A percentile compares a stretch with the other conserved stretches of the same genome.
Conservation (phyloP, 352 stramenopile genomes). For the Globisporangium takayamanum region DNA sequence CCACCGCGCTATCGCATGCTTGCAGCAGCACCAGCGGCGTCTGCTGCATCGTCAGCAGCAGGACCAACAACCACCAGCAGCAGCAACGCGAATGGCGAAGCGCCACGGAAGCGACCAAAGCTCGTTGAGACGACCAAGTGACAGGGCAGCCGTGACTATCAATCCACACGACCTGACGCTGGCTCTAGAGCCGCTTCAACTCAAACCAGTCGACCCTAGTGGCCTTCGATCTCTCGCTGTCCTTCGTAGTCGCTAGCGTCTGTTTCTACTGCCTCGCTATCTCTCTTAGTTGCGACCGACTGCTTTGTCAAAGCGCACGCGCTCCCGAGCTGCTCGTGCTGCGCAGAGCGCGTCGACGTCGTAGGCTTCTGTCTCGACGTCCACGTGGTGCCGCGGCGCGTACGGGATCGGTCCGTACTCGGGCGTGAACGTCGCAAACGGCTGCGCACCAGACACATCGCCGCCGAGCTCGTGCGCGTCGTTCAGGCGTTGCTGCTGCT, state of each 20-base stretch:
- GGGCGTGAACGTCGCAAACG: constrained; percentile 53
- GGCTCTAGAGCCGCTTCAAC: too few relatives aligned
- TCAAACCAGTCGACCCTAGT: too few relatives aligned
- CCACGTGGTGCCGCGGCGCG: constrained; percentile 24
- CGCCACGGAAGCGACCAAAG: constrained; percentile 24
- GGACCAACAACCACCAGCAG: background rate
- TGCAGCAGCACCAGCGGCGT: background rate
- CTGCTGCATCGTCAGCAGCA: background rate
- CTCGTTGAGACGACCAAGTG: constrained; percentile 12
- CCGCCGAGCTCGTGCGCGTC: background rate
- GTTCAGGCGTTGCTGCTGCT: constrained; percentile 19
- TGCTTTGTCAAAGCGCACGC: constrained; percentile 18
- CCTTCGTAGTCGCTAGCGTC: background rate
- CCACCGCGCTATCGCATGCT: constrained; percentile 25
- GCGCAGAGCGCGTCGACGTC: constrained; percentile 44
- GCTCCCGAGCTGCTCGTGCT: constrained; percentile 30
- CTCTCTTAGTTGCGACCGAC: background rate
- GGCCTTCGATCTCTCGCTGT: background rate
- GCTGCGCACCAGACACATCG: background rate
- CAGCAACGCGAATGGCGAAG: constrained; percentile 2
- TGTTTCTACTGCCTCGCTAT: background rate
- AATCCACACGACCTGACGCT: too few relatives aligned
- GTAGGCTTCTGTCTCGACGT: constrained; percentile 31
- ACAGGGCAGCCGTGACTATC: background rate
- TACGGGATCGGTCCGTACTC: constrained; percentile 72